Evolutionary conservation across 768 basidiomycete genomes (phyloP), one percentile per base, ranked within the genome.

Genomic region (Naganishia friedmannii): DNA sequence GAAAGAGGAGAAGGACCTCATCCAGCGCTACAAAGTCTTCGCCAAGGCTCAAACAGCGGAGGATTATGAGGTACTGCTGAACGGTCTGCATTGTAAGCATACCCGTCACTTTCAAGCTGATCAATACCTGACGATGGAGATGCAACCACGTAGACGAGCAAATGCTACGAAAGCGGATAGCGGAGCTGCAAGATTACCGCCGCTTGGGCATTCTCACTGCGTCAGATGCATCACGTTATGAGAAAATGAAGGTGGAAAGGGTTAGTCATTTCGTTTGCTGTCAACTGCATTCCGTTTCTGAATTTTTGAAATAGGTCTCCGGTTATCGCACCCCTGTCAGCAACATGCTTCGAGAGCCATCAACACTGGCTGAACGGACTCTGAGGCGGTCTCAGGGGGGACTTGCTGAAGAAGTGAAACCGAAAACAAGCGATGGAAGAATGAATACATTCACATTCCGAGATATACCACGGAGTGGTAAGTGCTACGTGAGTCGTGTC

Each of bases 181-280:
- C 89, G 73, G 93, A 98, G 74, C 83, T 99, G 28, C 95, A 99
- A 77, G 87, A 89, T 58, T 95, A 92, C 79, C 88, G 95, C 9
- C 86, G 89, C 39, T 86, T 91, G 77, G 96, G 95, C 0, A 83
- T 99, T 31, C 88, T 88, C 1, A 90, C 90, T 1, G 82, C 87
- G 9, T 88, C 88, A n/a, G 95, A 97, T 73, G 90, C 94, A 39
- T 92, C 95, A 51, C 91, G 90, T 76, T 97, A 92, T 76, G 91
- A 93, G 55, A 80, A 82, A 45, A 91, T 92, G 77, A 83, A 87
- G 65, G 82, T 85, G 32, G 89, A 89, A 74, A 84, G 92, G 73
- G 93, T 93, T 76, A 69, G 88, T 83, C 63, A 26, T 28, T 48
- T 31, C n/a, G n/a, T n/a, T n/a, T n/a, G n/a, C n/a, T n/a, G n/a